Base-by-base conservation (phyloP, 1,284 basidiomycete genomes). In the Moniliophthora roreri region DNA sequence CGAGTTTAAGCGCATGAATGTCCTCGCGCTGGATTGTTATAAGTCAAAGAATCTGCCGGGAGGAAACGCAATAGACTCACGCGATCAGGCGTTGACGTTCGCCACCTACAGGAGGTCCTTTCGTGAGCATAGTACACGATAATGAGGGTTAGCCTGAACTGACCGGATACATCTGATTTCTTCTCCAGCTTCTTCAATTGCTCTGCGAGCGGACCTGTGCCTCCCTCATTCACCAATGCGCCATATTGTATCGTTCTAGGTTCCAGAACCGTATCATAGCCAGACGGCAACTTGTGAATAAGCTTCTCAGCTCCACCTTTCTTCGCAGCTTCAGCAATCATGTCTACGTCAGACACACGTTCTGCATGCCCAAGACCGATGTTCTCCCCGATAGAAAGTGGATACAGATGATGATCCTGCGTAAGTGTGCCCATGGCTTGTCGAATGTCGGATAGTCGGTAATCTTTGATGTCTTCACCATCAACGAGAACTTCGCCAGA, bases 1-100 rank as follows among this genome's bases (percentile, higher is more conserved):
- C 0, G 76, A 74, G 11, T 67, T 66, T 37, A 81, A 69, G 2
- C 76, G 70, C 78, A 80, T 70, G 53, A 73, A 75, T 2, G 68
- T 70, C 26, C 74, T 64, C 0, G 70, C 66, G 11, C 72, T 74
- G 35, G 6, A 44, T 40, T 26, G 13, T 24, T 10, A 23, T n/a
- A n/a, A n/a, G n/a, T n/a, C n/a, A n/a, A n/a, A n/a, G n/a, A n/a
- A n/a, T n/a, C n/a, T n/a, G n/a, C n/a, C n/a, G n/a, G n/a, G n/a
- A n/a, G 24, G 34, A 28, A 5, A 64, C n/a, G n/a, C n/a, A n/a
- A n/a, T n/a, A n/a, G n/a, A n/a, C 70, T 48, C 51, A 77, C 70
- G 74, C 71, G 4, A 76, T 74, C 0, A 77, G 57, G 37, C 74
- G 65, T 48, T 78, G 75, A 44, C 61, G 64, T 56, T 77, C 74